Percentiles rank a stretch among this genome's conserved stretches.
Conservation (phyloP, 345 rosid species). For the Brassica carinata region DNA sequence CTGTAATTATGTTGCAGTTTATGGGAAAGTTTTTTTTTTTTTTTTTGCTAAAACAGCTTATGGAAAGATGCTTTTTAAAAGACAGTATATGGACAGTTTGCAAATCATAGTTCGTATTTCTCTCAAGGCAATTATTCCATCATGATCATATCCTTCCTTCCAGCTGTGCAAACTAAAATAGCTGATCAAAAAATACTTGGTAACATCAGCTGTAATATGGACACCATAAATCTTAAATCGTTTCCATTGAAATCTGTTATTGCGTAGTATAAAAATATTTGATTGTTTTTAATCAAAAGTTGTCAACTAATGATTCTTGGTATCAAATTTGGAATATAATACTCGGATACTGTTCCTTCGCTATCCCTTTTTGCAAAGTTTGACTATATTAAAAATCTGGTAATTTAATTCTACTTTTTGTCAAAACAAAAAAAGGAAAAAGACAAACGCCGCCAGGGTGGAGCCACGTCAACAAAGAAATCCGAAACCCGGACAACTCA, state of each 20-base stretch:
- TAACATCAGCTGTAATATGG: neutral
- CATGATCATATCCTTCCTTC: neutral
- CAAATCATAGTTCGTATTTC: neutral
- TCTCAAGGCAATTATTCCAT: neutral
- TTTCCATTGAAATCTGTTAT: neutral
- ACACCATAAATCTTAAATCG: neutral
- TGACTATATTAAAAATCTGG: neutral
- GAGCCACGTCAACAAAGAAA: conserved; percentile 36
- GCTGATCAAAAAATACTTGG: neutral
- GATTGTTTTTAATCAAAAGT: neutral
- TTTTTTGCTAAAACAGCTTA: too few relatives aligned
- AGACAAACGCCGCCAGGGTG: conserved; percentile 39
- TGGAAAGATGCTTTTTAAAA: too few relatives aligned
- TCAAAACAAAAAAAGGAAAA: neutral
- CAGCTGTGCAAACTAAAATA: neutral
- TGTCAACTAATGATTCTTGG: neutral
- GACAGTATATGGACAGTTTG: neutral
- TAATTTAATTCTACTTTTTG: neutral
- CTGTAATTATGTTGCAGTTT: too few relatives aligned
- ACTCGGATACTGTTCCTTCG: neutral
- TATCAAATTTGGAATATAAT: neutral
- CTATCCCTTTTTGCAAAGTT: neutral
- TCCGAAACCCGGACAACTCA: conserved; percentile 33
- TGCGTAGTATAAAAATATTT: neutral
- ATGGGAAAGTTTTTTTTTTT: too few relatives aligned